phyloP scores from a whole-genome alignment of 768 basidiomycete genomes.

The Auriscalpium orientale region DNA sequence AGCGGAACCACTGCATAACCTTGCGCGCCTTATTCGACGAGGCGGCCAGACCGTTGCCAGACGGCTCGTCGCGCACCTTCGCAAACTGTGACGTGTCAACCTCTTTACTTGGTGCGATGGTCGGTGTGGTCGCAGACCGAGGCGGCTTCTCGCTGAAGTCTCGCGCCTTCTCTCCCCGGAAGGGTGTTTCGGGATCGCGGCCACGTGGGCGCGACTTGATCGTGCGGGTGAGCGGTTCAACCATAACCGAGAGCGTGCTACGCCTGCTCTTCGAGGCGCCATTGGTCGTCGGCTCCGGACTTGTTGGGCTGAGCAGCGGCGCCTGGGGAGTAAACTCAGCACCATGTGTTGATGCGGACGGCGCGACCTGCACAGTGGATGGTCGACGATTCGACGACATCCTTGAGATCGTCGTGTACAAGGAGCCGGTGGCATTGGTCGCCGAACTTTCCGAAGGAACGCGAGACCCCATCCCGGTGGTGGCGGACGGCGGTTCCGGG shows the following conservation, averaged over 20 bases:
- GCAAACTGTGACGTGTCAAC: constrained; percentile 18
- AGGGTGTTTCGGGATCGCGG: constrained; percentile 20
- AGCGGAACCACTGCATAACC: constrained; percentile 98
- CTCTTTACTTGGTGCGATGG: constrained; percentile 14
- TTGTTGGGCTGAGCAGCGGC: constrained; percentile 28
- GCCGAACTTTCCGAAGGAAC: constrained; percentile 28
- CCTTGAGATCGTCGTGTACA: constrained; percentile 19
- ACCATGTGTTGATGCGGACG: constrained; percentile 12
- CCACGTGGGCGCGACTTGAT: constrained; percentile 29
- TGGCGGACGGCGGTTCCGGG: constrained; percentile 22
- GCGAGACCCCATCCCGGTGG: constrained; percentile 31
- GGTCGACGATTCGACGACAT: constrained; percentile 20
- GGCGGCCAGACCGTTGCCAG: constrained; percentile 43
- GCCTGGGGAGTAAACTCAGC: constrained; percentile 14
- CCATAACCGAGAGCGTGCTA: constrained; percentile 27
- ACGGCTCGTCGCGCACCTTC: constrained; percentile 24
- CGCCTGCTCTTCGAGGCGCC: constrained; percentile 15
- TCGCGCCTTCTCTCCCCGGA: constrained; percentile 19
- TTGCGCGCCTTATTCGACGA: constrained; percentile 86
- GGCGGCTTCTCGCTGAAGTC: constrained; percentile 11
- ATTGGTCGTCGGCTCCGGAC: not conserved
- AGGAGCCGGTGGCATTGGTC: constrained; percentile 13
- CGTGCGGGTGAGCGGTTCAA: constrained; percentile 46
- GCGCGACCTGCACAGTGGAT: constrained; percentile 24
- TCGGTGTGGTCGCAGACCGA: not conserved